These are phyloP conservation scores for Aspergillus ostianus DNA, from an alignment of 495 filamentous ascomycete species.

Conservation along the genomic window DNA sequence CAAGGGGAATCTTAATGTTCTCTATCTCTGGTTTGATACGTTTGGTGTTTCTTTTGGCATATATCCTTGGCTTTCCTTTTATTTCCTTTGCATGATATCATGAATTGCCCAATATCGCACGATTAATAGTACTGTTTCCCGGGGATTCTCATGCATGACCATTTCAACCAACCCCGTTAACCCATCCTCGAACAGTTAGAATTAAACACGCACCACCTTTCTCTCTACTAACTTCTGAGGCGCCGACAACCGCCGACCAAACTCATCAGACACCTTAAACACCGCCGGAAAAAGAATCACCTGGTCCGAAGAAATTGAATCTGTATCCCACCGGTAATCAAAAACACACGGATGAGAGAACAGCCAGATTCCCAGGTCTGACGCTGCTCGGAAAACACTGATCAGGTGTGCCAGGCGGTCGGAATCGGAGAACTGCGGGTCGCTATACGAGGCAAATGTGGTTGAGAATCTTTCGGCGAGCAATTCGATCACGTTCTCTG, in stretches of 20 bases:
- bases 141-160: no score
- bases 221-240: conserved; percentile 17
- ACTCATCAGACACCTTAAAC: conserved; percentile 24
- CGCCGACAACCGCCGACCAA: conserved; percentile 14
- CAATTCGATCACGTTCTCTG: conserved; percentile 4
- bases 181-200: background rate
- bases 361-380: conserved; percentile 26
- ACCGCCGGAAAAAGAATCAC: conserved; percentile 19
- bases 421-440: conserved; percentile 9
- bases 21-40: background rate
- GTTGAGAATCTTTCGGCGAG: conserved; percentile 20
- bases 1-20: background rate
- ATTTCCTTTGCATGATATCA: background rate
- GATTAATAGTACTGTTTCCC: no score
- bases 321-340: conserved; percentile 18
- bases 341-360: conserved; percentile 29
- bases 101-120: background rate
- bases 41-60: background rate
- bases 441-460: conserved; percentile 23
- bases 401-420: conserved; percentile 19
- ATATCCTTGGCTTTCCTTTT: background rate
- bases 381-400: conserved; percentile 15
- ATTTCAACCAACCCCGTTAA: background rate
- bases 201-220: conserved; percentile 7
- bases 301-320: background rate